Base-by-base conservation (phyloP, 495 filamentous ascomycete genomes). In the Podospora appendiculata region DNA sequence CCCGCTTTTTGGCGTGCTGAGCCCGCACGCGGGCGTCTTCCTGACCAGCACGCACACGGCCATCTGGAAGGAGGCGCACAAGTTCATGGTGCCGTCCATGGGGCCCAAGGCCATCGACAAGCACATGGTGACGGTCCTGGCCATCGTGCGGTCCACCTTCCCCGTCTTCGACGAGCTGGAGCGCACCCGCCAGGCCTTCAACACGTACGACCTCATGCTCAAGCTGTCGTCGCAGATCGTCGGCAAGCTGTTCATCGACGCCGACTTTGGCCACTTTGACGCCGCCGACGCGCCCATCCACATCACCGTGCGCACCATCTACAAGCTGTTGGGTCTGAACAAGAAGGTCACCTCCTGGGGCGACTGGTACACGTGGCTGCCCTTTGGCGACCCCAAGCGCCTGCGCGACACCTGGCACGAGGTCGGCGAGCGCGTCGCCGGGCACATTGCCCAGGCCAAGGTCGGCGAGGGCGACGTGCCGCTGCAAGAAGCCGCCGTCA, bases 171-270 rank as follows among this genome's bases (percentile, higher is more conserved):
- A 83, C 52, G 67, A 71, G 46, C 59, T 83, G 7, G 76, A 79
- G 52, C 50, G 69, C 36, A 56, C 63, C 13, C 71, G 56, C 0
- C 66, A 77, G 50, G 71, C 79, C 0, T 81, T 67, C 65, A 83
- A 83, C 56, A 77, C 77, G 11, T 84, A 83, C 48, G 72, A 71
- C 32, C 81, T 76, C 45, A 83, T 81, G 77, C 57, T 82, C n/a
- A 83, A 84, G 64, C 68, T 84, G 0, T 77, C 64, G 4, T 73
- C 76, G 0, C 76, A 79, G 42, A 66, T 71, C 2, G 72, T 82
- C 12, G 72, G 75, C 13, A 77, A 77, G 57, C 52, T 83, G 3
- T 69, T 68, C 0, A 65, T 82, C 0, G 75, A 72, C 1, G 47
- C 70, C 52, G 77, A 82, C 60, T 72, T 81, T 32, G 40, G 73